phyloP scores from a whole-genome alignment of 1,139 yeast genomes.

The Blastobotrys apis region DNA sequence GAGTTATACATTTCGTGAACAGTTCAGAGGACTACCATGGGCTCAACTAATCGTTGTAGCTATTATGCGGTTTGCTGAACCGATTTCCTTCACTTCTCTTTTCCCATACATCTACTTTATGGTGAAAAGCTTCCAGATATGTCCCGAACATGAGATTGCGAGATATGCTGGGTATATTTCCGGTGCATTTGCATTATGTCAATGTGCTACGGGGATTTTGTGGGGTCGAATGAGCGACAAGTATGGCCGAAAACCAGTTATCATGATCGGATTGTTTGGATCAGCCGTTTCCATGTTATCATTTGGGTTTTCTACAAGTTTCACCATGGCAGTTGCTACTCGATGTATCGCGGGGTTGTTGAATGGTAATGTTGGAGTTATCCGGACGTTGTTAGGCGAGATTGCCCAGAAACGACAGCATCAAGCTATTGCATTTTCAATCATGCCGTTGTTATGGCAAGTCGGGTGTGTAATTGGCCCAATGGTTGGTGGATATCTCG shows the following conservation, averaged over 20 bases:
- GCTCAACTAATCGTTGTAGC: conserved; percentile 44
- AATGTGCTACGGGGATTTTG: conserved; percentile 51
- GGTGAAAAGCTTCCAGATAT: conserved; percentile 50
- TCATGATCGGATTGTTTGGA: conserved; percentile 51
- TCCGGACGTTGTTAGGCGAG: conserved; percentile 59
- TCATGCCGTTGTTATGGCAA: conserved; percentile 57
- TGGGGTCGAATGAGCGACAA: conserved; percentile 57
- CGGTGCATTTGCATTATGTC: conserved; percentile 50
- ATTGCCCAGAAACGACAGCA: conserved; percentile 51
- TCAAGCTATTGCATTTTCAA: conserved; percentile 58
- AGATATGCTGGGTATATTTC: conserved; percentile 57
- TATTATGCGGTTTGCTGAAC: conserved; percentile 53
- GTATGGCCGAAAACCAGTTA: conserved; percentile 54
- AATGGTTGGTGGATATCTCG: conserved; percentile 46
- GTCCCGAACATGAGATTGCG: conserved; percentile 40
- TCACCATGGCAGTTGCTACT: conserved; percentile 49
- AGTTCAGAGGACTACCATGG: conserved; percentile 29
- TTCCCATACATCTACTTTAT: conserved; percentile 63
- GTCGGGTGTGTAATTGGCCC: conserved; percentile 59
- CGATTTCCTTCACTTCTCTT: conserved; percentile 58
- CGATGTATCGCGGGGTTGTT: conserved; percentile 52
- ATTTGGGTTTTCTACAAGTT: conserved; percentile 52
- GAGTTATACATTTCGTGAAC: conserved; percentile 24
- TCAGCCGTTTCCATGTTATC: conserved; percentile 45
- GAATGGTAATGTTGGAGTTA: conserved; percentile 59